These are phyloP conservation scores for Torulaspora globosa DNA, from an alignment of 1,139 yeast genomes.

Conservation along the genomic window DNA sequence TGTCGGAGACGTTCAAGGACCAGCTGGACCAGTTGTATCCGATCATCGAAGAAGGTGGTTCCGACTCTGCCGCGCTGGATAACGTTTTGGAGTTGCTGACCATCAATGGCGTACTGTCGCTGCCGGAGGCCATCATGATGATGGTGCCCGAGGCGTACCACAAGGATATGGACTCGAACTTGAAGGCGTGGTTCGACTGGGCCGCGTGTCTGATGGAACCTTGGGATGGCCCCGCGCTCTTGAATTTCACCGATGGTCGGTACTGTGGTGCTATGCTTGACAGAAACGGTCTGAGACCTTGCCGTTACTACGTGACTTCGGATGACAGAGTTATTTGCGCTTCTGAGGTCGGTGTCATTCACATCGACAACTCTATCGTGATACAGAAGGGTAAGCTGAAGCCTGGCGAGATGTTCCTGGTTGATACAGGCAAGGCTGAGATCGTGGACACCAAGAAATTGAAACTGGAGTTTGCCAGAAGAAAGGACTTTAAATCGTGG, in stretches of 20 bases:
- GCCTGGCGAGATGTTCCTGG: conserved; percentile 95
- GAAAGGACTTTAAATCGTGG: conserved; percentile 94
- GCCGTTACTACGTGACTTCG: conserved; percentile 92
- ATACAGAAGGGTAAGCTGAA: conserved; percentile 89
- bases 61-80: conserved; percentile 98
- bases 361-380: conserved; percentile 76
- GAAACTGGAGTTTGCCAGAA: conserved; percentile 73
- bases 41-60: conserved; percentile 96
- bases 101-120: conserved; percentile 82
- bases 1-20: conserved; percentile 80
- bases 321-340: conserved; percentile 97
- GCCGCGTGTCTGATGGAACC: conserved; percentile 99
- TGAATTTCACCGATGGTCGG: conserved; percentile 95
- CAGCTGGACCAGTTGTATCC: conserved; percentile 89
- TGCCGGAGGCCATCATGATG: conserved; percentile 97
- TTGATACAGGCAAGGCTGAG: conserved; percentile 88
- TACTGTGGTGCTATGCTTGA: conserved; percentile 98
- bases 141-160: conserved; percentile 99
- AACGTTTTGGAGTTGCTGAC: conserved; percentile 89
- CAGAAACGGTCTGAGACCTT: conserved; percentile 96
- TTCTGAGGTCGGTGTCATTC: conserved; percentile 96
- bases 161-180: conserved; percentile 89
- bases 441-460: conserved; percentile 91
- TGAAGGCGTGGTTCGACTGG: conserved; percentile 97
- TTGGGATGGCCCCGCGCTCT: conserved; percentile 98